Percentiles rank a stretch among this genome's conserved stretches.
Evolutionary conservation across 352 stramenopile species (phyloP).

Genomic region (Aphanomyces cochlioides): DNA sequence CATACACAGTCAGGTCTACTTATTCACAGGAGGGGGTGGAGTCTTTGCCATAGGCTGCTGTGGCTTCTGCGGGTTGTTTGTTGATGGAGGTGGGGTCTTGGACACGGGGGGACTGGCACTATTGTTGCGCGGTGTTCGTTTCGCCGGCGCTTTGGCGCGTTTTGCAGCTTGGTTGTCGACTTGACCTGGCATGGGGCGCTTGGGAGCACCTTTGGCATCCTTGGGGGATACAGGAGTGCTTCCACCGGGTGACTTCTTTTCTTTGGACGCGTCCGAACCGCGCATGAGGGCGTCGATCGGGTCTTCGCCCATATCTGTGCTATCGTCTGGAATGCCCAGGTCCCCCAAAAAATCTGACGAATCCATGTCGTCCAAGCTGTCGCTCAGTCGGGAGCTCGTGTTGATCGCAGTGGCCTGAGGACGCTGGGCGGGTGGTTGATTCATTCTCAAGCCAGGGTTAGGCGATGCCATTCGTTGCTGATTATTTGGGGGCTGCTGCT

Average conservation of each 20-base stretch:
- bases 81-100: conserved; percentile 17
- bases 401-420: conserved; percentile 26
- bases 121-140: conserved; percentile 26
- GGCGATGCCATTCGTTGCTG: not conserved
- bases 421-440: conserved; percentile 19
- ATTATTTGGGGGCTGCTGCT: conserved; percentile 21
- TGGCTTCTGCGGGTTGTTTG: conserved; percentile 1
- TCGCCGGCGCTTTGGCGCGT: conserved; percentile 14
- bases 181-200: conserved; percentile 12
- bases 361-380: conserved; percentile 49
- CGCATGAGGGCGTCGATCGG: conserved; percentile 9
- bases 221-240: conserved; percentile 15
- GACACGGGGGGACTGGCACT: conserved; percentile 13
- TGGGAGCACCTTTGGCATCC: not conserved
- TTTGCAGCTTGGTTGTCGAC: conserved; percentile 11
- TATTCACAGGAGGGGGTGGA: conserved; percentile 27
- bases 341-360: conserved; percentile 71
- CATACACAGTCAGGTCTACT: conserved; percentile 25
- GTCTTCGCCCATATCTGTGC: conserved; percentile 19
- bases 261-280: not conserved
- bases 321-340: conserved; percentile 52
- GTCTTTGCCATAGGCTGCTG: conserved; percentile 23
- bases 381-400: conserved; percentile 40
- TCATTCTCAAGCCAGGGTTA: conserved; percentile 9
- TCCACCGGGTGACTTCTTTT: conserved; percentile 1